phyloP scores from a whole-genome alignment of 139 green algal species.

The Mesotaenium endlicherianum region DNA sequence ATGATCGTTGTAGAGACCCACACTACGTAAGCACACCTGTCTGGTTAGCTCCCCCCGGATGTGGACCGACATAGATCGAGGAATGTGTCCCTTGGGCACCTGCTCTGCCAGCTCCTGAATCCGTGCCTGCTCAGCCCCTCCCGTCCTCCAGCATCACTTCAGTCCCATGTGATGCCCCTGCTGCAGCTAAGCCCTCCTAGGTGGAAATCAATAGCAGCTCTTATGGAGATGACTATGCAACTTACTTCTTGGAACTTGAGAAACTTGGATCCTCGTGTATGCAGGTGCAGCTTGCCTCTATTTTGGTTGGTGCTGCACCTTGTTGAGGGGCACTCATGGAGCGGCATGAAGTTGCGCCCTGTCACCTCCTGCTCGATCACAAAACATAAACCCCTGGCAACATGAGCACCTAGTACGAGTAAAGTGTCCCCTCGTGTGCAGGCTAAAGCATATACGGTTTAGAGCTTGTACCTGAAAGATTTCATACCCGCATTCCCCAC shows the following conservation, averaged over 20 bases:
- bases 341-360: slow-evolving; percentile 72
- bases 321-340: slow-evolving; percentile 51
- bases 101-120: slow-evolving; percentile 63
- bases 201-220: no score
- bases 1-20: background rate
- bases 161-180: no score
- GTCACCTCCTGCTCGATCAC: slow-evolving; percentile 39
- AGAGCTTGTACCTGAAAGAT: slow-evolving; percentile 86
- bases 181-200: no score
- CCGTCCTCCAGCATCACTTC: background rate
- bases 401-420: background rate
- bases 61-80: slow-evolving; percentile 84
- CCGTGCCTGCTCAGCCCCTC: slow-evolving; percentile 31
- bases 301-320: slow-evolving; percentile 58
- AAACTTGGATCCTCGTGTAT: slow-evolving; percentile 86
- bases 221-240: background rate
- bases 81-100: slow-evolving; percentile 90
- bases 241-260: slow-evolving; percentile 83
- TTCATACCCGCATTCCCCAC: slow-evolving; percentile 82
- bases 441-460: background rate
- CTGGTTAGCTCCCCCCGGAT: slow-evolving; percentile 83
- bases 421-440: background rate
- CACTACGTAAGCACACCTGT: slow-evolving; percentile 52
- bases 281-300: slow-evolving; percentile 45
- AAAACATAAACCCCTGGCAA: background rate